A percentile compares a stretch with the other conserved stretches of the same genome.
Conservation (phyloP, 2,329 filamentous ascomycete genomes). For the Scytalidium lignicola region DNA sequence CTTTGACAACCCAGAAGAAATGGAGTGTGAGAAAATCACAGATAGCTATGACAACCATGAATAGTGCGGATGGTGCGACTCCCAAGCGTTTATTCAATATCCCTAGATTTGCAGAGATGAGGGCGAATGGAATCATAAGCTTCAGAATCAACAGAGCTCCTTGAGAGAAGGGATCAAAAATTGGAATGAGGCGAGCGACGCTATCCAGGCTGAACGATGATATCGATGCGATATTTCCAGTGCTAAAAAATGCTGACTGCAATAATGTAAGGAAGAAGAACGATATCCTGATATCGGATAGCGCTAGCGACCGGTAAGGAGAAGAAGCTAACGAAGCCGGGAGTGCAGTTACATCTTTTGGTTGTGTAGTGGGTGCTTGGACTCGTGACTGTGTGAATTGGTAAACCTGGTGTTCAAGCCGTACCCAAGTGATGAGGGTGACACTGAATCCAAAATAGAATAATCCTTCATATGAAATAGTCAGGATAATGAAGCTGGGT, state of each 20-base stretch:
- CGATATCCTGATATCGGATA: conserved; percentile 82
- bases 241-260: conserved; percentile 95
- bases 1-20: conserved; percentile 96
- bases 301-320: conserved; percentile 57
- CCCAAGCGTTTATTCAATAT: conserved; percentile 81
- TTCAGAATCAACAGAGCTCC: conserved; percentile 83
- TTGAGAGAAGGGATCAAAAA: conserved; percentile 93
- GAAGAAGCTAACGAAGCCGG: conserved; percentile 22
- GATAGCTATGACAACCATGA: conserved; percentile 90
- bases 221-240: conserved; percentile 90
- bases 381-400: conserved; percentile 30
- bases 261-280: conserved; percentile 94
- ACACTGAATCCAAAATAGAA: conserved; percentile 90
- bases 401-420: conserved; percentile 78
- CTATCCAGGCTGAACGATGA: conserved; percentile 92
- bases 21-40: conserved; percentile 89
- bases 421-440: conserved; percentile 81
- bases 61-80: conserved; percentile 81
- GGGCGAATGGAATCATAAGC: conserved; percentile 85
- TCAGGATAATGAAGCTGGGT: conserved; percentile 90
- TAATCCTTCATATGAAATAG: conserved; percentile 93
- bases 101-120: conserved; percentile 91
- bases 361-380: conserved; percentile 5
- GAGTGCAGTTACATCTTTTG: conserved; percentile 13
- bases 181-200: conserved; percentile 77